These are phyloP conservation scores for Pseudonectria foliicola DNA, from an alignment of 2,329 filamentous ascomycete species.

Conservation along the genomic window DNA sequence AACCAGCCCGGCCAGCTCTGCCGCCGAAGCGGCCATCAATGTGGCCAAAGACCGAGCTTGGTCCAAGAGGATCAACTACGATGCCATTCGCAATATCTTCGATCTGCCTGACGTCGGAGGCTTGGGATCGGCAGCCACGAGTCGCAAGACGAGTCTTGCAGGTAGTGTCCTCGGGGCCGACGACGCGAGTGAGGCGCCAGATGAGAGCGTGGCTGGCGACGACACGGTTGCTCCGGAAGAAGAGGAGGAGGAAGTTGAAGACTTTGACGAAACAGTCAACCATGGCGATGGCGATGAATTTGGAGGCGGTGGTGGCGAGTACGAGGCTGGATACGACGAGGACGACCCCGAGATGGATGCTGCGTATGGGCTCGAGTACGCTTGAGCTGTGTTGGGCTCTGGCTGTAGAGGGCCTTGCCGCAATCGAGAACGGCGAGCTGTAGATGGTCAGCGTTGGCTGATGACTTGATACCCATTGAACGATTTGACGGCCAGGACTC, in stretches of 20 bases:
- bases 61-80: slow-evolving; percentile 71
- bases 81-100: slow-evolving; percentile 52
- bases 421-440: too few species aligned
- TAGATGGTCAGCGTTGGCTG: too few species aligned
- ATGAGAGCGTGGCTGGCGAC: slow-evolving; percentile 30
- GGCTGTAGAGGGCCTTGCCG: too few species aligned
- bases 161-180: slow-evolving; percentile 30
- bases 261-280: slow-evolving; percentile 28
- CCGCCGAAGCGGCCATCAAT: slow-evolving; percentile 61
- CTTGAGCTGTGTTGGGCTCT: too few species aligned
- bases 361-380: slow-evolving; percentile 26
- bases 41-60: slow-evolving; percentile 62
- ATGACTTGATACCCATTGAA: too few species aligned
- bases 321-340: slow-evolving; percentile 28
- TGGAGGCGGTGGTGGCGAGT: slow-evolving; percentile 24
- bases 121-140: slow-evolving; percentile 44
- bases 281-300: slow-evolving; percentile 27
- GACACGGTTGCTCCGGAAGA: slow-evolving; percentile 24
- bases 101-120: slow-evolving; percentile 37
- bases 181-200: slow-evolving; percentile 27
- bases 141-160: slow-evolving; percentile 34
- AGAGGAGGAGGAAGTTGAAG: slow-evolving; percentile 27
- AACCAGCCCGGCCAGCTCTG: slow-evolving; percentile 57
- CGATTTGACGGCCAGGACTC: too few species aligned
- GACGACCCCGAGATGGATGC: slow-evolving; percentile 33